phyloP scores from a whole-genome alignment of 2,329 filamentous ascomycete species.

The Ophiostoma ips region DNA sequence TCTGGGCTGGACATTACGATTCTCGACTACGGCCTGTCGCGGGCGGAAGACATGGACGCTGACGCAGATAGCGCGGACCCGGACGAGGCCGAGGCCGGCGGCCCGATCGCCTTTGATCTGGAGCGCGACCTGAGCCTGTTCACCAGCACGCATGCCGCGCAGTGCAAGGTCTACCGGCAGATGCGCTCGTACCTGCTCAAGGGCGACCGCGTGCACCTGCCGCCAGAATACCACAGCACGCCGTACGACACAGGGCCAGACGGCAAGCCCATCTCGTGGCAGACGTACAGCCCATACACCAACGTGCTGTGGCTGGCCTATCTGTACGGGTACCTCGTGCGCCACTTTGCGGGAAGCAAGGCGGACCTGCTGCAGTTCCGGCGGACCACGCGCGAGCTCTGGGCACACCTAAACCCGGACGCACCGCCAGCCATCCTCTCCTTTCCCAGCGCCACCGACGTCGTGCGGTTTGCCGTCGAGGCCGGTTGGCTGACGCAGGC shows the following conservation, averaged over 20 bases:
- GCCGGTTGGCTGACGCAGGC: constrained; percentile 41
- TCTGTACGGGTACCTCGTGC: constrained; percentile 38
- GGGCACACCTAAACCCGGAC: constrained; percentile 37
- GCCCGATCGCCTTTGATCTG: constrained; percentile 38
- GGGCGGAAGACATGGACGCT: constrained; percentile 28
- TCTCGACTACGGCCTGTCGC: constrained; percentile 50
- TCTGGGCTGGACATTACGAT: constrained; percentile 51
- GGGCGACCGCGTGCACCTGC: constrained; percentile 36
- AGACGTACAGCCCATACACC: constrained; percentile 42
- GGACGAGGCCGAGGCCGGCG: constrained; percentile 14
- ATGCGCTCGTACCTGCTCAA: constrained; percentile 44
- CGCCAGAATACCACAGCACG: constrained; percentile 30
- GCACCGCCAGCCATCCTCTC: constrained; percentile 32
- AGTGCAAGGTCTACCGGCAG: constrained; percentile 48
- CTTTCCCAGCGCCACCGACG: constrained; percentile 41
- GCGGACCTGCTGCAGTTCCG: constrained; percentile 33
- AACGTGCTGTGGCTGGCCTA: constrained; percentile 54
- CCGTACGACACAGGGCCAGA: constrained; percentile 33
- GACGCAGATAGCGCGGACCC: constrained; percentile 18
- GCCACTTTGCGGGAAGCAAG: constrained; percentile 32
- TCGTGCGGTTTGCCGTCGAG: constrained; percentile 43
- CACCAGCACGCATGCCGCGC: constrained; percentile 42
- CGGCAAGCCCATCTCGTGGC: constrained; percentile 39
- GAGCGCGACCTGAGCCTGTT: constrained; percentile 48
- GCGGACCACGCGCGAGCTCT: constrained; percentile 36